Evolutionary conservation across 2,329 filamentous ascomycete species (phyloP), one percentile per base, ranked within the genome.

Genomic region (Ceratocystis colombiana): DNA sequence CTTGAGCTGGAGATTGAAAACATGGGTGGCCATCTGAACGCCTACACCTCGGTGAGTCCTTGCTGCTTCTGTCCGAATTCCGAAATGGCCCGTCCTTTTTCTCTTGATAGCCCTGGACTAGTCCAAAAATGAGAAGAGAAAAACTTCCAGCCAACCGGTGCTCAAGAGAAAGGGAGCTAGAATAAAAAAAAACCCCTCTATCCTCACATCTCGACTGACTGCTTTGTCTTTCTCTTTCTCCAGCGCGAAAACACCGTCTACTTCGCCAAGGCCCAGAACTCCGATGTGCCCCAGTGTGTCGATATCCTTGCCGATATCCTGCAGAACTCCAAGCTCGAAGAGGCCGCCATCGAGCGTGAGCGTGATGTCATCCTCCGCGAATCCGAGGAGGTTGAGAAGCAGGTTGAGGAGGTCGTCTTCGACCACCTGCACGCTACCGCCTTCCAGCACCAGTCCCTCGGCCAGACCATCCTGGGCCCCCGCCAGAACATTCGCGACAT

Each of bases 1-100:
- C 84, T 99, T 76, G 94, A 99, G 82, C 87, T 99, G 71, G 94
- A 99, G 83, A 97, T 99, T 75, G 94, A 99, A 84, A 99, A 99
- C 82, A 96, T 99, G 90, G 94, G 94, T 77, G 94, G 90, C 71
- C 94, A 99, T 82, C 84, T 99, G 73, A 99, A 99, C 80, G 94
- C 94, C 77, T 99, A 99, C 83, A 99, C 94, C 74, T 97, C 93
- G 82, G 92, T 96, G 86, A 75, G 88, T 79, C 72, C 73, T 73
- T 46, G 33, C 59, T 37, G 46, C 73, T 46, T 50, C 65, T 33
- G 46, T 15, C 63, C 28, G 8, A 41, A n/a, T 45, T 7, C 17
- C 53, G 53, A 33, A 12, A 57, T 57, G 28, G 3, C 22, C 53
- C 12, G 12, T 57, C 10, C 22, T 15, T 17, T 30, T 15, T 50